phyloP scores from a whole-genome alignment of 345 rosid species.

The Cardamine chenopodiifolia region DNA sequence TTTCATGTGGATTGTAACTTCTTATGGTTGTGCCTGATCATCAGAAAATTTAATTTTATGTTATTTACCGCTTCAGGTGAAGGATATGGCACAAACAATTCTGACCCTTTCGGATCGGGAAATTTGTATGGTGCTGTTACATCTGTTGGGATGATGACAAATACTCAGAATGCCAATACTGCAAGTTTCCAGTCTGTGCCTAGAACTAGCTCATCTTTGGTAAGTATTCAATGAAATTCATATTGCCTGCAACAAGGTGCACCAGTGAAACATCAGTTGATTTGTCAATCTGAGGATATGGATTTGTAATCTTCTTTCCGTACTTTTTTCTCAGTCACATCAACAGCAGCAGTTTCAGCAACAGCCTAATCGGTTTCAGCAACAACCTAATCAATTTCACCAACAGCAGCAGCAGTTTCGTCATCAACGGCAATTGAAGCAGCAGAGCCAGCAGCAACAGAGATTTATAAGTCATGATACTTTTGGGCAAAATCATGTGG shows the following conservation, averaged over 20 bases:
- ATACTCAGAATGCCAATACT: conserved; percentile 61
- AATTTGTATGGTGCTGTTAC: conserved; percentile 64
- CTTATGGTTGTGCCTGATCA: background rate
- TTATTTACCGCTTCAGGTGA: conserved; percentile 61
- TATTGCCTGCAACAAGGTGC: conserved; percentile 53
- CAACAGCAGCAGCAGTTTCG: conserved; percentile 57
- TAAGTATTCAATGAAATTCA: conserved; percentile 55
- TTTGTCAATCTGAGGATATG: conserved; percentile 57
- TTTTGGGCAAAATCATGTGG: conserved; percentile 58
- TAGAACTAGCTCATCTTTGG: conserved; percentile 56
- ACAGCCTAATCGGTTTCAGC: conserved; percentile 63
- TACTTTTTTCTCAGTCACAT: conserved; percentile 57
- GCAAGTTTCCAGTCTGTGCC: conserved; percentile 60
- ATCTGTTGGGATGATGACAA: conserved; percentile 61
- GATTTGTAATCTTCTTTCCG: conserved; percentile 51
- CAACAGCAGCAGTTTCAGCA: conserved; percentile 78
- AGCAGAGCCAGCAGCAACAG: conserved; percentile 70
- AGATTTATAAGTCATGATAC: conserved; percentile 54
- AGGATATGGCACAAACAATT: conserved; percentile 62
- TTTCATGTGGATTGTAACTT: conserved; percentile 18
- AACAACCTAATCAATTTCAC: conserved; percentile 52
- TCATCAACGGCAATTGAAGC: conserved; percentile 57
- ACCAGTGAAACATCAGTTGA: conserved; percentile 50
- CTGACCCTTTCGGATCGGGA: conserved; percentile 71
- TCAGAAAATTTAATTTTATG: background rate